These are phyloP conservation scores for Globisporangium recalcitrans DNA, from an alignment of 352 stramenopile species.

Conservation along the genomic window DNA sequence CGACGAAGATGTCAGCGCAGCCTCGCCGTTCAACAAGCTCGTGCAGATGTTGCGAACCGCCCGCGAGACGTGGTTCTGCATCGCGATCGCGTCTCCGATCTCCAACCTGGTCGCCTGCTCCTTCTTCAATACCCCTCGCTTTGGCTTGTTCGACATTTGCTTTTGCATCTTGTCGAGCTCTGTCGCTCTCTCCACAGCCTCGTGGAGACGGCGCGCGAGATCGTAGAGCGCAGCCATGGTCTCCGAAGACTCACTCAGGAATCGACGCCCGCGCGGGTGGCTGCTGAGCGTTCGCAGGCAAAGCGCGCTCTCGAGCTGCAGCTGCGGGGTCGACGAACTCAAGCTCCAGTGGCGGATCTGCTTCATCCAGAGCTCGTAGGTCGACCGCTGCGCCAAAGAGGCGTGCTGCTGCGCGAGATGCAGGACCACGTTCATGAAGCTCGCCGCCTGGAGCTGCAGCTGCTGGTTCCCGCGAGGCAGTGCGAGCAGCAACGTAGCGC, in stretches of 20 bases:
- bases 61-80: slow-evolving; percentile 28
- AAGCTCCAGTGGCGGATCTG: slow-evolving; percentile 42
- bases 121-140: background rate
- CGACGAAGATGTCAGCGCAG: slow-evolving; percentile 34
- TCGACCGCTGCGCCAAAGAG: slow-evolving; percentile 25
- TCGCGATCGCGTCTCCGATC: slow-evolving; percentile 9
- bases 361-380: slow-evolving; percentile 64
- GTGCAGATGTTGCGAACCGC: slow-evolving; percentile 61
- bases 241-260: slow-evolving; percentile 40
- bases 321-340: background rate
- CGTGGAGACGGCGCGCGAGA: slow-evolving; percentile 41
- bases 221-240: slow-evolving; percentile 53
- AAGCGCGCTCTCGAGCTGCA: slow-evolving; percentile 38
- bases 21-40: slow-evolving; percentile 44
- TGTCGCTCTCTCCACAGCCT: slow-evolving; percentile 12
- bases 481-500: slow-evolving; percentile 32
- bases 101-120: background rate
- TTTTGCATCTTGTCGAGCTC: background rate
- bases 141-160: background rate
- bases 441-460: slow-evolving; percentile 45
- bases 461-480: slow-evolving; percentile 28
- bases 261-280: slow-evolving; percentile 40
- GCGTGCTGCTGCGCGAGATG: slow-evolving; percentile 37
- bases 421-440: slow-evolving; percentile 40
- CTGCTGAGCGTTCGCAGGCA: slow-evolving; percentile 53